These are phyloP conservation scores for Tetradesmus obliquus DNA, from an alignment of 139 green algal genomes.

Conservation along the genomic window DNA sequence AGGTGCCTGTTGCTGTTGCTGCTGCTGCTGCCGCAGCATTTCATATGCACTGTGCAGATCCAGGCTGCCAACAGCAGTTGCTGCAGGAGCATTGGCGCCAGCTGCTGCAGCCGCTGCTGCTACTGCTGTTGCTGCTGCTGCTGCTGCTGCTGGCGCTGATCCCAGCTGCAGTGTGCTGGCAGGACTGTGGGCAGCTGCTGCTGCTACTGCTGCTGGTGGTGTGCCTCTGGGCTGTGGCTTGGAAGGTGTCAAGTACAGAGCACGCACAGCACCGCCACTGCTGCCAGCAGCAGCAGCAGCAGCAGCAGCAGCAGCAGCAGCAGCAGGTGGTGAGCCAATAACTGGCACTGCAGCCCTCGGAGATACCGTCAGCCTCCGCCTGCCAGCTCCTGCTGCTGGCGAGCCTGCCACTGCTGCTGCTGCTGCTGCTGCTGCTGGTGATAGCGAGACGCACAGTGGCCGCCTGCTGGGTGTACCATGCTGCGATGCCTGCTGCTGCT, in stretches of 20 bases:
- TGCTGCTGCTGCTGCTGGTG: conserved; percentile 40
- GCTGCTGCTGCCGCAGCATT: neutral
- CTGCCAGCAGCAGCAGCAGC: neutral
- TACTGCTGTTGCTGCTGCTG: neutral
- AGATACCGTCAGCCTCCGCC: neutral
- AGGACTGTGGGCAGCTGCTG: neutral
- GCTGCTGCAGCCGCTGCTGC: neutral
- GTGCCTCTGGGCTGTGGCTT: no score
- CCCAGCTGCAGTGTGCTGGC: neutral
- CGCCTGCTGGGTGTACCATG: neutral
- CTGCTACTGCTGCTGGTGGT: neutral
- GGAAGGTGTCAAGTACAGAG: neutral
- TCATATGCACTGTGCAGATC: neutral
- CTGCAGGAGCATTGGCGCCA: neutral
- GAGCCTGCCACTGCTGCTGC: neutral
- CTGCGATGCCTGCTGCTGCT: neutral
- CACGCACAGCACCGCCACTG: neutral
- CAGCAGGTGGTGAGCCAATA: neutral
- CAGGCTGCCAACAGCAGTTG: neutral
- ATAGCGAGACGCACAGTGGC: neutral
- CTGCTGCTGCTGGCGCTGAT: neutral
- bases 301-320: neutral
- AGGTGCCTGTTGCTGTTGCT: neutral
- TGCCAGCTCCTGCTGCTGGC: neutral
- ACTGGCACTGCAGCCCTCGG: neutral